Percentiles rank a stretch among this genome's conserved stretches.
Evolutionary conservation across 1,284 basidiomycete genomes (phyloP).

Genomic region (Kalmanozyma brasiliensis): DNA sequence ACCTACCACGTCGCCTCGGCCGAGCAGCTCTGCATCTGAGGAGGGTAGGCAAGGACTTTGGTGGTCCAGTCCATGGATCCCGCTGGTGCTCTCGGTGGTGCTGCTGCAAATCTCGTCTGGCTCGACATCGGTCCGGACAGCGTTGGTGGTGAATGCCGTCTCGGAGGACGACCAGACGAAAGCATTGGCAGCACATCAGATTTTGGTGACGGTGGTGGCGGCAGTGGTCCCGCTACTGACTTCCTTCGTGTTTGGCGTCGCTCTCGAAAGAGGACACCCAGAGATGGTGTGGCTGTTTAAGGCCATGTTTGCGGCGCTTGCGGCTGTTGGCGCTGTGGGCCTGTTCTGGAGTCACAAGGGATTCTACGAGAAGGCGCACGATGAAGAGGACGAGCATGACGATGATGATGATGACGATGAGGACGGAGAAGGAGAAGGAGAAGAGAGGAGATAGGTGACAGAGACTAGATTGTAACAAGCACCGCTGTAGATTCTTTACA

Average conservation of each 20-base stretch:
- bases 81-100: slow-evolving; percentile 48
- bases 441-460: slow-evolving; percentile 2
- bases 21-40: not conserved
- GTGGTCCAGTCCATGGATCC: slow-evolving; percentile 49
- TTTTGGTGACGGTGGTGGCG: slow-evolving; percentile 52
- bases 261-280: slow-evolving; percentile 44
- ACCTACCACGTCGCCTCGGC: slow-evolving; percentile 15
- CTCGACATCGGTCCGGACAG: slow-evolving; percentile 53
- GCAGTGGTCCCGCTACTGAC: slow-evolving; percentile 56
- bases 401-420: slow-evolving; percentile 14
- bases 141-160: slow-evolving; percentile 56
- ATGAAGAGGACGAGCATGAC: slow-evolving; percentile 23
- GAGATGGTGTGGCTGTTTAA: slow-evolving; percentile 60
- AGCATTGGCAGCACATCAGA: slow-evolving; percentile 58
- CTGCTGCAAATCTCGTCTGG: slow-evolving; percentile 52
- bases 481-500: no score
- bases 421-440: slow-evolving; percentile 5
- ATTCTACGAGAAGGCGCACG: slow-evolving; percentile 46
- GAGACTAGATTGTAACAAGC: no score
- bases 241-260: slow-evolving; percentile 51
- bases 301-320: slow-evolving; percentile 36
- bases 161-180: slow-evolving; percentile 52
- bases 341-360: slow-evolving; percentile 51
- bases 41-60: slow-evolving; percentile 8
- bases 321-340: slow-evolving; percentile 29